Evolutionary conservation across 176 grass and related monocot genomes (phyloP).

Genomic region (maize (Zea mays)): DNA sequence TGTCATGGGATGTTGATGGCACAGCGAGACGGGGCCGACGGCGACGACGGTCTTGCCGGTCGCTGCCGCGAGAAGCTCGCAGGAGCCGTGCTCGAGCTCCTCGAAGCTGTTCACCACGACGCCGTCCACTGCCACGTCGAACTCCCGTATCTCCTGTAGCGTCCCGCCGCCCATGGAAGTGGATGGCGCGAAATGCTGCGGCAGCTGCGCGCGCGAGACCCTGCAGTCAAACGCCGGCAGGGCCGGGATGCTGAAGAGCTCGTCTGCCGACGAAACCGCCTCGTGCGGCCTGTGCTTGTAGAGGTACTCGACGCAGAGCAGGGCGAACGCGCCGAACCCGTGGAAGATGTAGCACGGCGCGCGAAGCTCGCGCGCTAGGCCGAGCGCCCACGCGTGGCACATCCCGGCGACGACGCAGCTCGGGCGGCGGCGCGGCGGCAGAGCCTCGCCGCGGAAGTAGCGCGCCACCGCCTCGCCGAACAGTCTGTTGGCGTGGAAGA

Average conservation of each 20-base stretch:
- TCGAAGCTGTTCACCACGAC: conserved; percentile 73
- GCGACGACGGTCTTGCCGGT: conserved; percentile 42
- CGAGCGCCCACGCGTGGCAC: conserved; percentile 49
- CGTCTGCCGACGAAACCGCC: not conserved
- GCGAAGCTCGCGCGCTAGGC: conserved; percentile 41
- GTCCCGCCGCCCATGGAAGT: not conserved
- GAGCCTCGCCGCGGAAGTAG: conserved; percentile 1
- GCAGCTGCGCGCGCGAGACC: conserved; percentile 49
- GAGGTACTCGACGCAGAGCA: conserved; percentile 55
- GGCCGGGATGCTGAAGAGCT: conserved; percentile 46
- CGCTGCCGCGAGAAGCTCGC: conserved; percentile 24
- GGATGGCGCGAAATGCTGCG: conserved; percentile 28
- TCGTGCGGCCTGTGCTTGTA: conserved; percentile 45
- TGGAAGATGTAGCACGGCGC: conserved; percentile 74
- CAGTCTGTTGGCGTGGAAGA: conserved; percentile 39
- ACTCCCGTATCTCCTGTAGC: conserved; percentile 31
- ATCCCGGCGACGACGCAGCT: conserved; percentile 58
- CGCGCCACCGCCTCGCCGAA: conserved; percentile 44
- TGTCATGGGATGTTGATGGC: not conserved
- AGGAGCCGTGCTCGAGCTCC: conserved; percentile 62
- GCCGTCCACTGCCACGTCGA: conserved; percentile 51
- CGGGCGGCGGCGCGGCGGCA: not conserved
- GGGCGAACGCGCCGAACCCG: conserved; percentile 55
- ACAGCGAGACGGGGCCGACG: conserved; percentile 64
- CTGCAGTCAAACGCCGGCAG: conserved; percentile 45